Evolutionary conservation across 2,329 filamentous ascomycete species (phyloP).

Genomic region (Seiridium cupressi): DNA sequence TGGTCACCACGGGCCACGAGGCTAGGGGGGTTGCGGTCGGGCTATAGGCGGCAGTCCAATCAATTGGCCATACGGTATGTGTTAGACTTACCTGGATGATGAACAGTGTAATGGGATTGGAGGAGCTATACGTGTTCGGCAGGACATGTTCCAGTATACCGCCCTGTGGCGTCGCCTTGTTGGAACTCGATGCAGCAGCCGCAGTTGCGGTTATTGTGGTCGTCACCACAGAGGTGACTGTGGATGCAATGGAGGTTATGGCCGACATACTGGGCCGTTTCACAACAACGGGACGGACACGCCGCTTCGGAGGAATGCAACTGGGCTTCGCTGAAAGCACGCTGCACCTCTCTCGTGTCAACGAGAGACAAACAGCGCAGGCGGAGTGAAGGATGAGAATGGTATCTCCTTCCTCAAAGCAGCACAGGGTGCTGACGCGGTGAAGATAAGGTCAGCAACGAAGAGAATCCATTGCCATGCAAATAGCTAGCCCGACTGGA

Average conservation of each 20-base stretch:
- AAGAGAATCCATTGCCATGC: not conserved
- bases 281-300: not conserved
- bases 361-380: not conserved
- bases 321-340: not conserved
- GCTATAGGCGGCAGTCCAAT: not conserved
- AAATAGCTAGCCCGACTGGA: no score
- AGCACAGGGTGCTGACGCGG: not conserved
- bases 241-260: not conserved
- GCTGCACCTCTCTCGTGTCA: not conserved
- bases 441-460: not conserved
- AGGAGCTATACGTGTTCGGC: slow-evolving; percentile 65
- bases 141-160: slow-evolving; percentile 72
- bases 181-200: slow-evolving; percentile 23
- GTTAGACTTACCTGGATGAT: slow-evolving; percentile 63
- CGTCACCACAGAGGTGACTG: slow-evolving; percentile 11
- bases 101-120: slow-evolving; percentile 72
- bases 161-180: slow-evolving; percentile 37
- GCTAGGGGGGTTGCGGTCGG: not conserved
- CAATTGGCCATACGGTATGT: not conserved
- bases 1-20: not conserved
- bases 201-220: slow-evolving; percentile 22
- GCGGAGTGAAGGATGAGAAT: not conserved
- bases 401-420: not conserved
- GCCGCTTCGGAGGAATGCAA: no score
- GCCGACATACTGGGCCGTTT: not conserved